Base-by-base conservation (phyloP, 2,329 filamentous ascomycete genomes). In the Cytospora mali region DNA sequence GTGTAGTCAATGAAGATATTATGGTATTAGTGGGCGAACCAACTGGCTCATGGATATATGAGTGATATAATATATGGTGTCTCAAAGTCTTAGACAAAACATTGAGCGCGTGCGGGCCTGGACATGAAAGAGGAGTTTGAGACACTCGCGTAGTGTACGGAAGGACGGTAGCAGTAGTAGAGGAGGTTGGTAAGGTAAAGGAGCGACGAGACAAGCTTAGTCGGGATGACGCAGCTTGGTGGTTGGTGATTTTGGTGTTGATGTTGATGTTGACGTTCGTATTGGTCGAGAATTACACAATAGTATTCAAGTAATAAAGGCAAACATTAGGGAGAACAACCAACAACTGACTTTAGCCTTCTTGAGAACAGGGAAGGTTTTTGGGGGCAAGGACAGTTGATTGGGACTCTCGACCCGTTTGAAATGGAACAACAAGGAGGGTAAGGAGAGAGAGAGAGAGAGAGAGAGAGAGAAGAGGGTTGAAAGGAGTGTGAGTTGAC, bases 1-100 rank as follows among this genome's bases (percentile, higher is more conserved):
- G n/a, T n/a, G 48, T 27, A 23, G 50, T 31, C 58, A 35, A 62
- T 49, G 29, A 58, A 56, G 49, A 65, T 62, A 59, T 64, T 69
- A 64, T 59, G 61, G 59, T 67, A 68, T 70, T 69, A 70, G 69
- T 63, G 68, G 69, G 68, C 52, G 65, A 42, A 55, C 35, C 58
- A 39, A 60, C 48, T 42, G 58, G 58, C 50, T 54, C 58, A 27
- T 53, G 58, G n/a, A 60, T 54, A 54, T 60, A 48, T 27, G 50
- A 46, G 42, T 46, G 42, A 23, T 23, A 13, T 21, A n/a, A 46
- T 46, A 46, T 46, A 46, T 46, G 42, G 42, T 56, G 62, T 64
- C 62, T 64, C 55, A 62, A 55, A 64, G 55, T 62, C 42, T 57
- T 33, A 55, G 58, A 64, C 62, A 62, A 62, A 58, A 57, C 54